Percentiles rank a stretch among this genome's conserved stretches.
Conservation (phyloP, 2,329 filamentous ascomycete species). For the Raffaelea deltoideospora region DNA sequence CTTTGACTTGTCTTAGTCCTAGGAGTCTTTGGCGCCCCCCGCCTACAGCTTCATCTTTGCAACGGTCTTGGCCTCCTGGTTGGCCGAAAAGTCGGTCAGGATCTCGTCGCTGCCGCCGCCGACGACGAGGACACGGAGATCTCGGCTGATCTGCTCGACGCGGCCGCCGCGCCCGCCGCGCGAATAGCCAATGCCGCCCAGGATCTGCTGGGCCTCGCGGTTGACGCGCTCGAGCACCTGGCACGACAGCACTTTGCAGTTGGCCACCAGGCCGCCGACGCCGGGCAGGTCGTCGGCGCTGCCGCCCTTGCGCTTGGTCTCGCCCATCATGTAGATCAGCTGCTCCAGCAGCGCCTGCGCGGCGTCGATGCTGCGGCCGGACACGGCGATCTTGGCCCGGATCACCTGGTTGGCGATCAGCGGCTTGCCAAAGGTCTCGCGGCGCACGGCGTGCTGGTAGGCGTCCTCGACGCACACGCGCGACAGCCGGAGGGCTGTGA, state of each 20-base stretch:
- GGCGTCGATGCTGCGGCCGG: conserved; percentile 36
- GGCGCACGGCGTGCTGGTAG: conserved; percentile 75
- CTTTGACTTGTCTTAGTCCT: too few species aligned
- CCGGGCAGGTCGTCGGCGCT: conserved; percentile 12
- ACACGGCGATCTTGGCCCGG: conserved; percentile 51
- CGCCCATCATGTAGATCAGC: conserved; percentile 22
- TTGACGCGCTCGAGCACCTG: conserved; percentile 19
- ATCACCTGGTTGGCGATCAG: conserved; percentile 72
- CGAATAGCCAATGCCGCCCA: conserved; percentile 29
- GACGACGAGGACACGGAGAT: conserved; percentile 29
- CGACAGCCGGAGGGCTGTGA: conserved; percentile 45
- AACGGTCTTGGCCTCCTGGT: neutral
- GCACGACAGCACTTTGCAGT: conserved; percentile 24
- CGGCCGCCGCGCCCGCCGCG: conserved; percentile 16
- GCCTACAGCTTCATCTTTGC: neutral
- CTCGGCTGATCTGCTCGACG: conserved; percentile 27
- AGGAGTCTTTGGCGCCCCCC: too few species aligned
- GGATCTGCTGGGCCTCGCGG: conserved; percentile 20
- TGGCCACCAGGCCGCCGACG: neutral
- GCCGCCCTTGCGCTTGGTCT: conserved; percentile 14
- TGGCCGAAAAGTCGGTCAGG: conserved; percentile 17
- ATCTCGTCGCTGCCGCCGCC: conserved; percentile 33
- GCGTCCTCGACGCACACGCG: conserved; percentile 65
- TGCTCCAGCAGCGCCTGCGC: conserved; percentile 40
- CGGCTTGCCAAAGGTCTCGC: conserved; percentile 67